A percentile compares a stretch with the other conserved stretches of the same genome.
phyloP scores from a whole-genome alignment of 305 asterid species.

The Fraxinus platypoda region DNA sequence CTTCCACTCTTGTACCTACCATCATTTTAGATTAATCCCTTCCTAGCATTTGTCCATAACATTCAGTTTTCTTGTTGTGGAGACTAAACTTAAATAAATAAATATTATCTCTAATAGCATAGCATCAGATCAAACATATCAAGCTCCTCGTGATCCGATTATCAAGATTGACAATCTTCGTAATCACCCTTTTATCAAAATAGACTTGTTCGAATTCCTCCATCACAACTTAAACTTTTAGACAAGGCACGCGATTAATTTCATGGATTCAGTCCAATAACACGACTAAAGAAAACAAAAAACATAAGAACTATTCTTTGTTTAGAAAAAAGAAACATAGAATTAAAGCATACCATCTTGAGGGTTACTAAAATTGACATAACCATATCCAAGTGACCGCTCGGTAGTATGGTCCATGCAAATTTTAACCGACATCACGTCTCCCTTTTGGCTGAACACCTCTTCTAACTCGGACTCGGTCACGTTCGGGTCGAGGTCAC shows the following conservation, averaged over 20 bases:
- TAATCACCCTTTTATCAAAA: not conserved
- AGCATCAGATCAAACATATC: not conserved
- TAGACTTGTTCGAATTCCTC: not conserved
- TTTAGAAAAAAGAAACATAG: not conserved
- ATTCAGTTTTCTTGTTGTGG: not conserved
- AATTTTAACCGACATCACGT: constrained; percentile 63
- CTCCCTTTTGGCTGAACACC: constrained; percentile 48
- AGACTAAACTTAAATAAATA: not conserved
- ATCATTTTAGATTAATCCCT: not conserved
- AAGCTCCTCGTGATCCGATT: not conserved
- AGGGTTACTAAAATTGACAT: constrained; percentile 54
- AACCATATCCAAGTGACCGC: constrained; percentile 63
- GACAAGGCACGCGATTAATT: not conserved
- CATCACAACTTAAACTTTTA: not conserved
- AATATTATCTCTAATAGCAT: not conserved
- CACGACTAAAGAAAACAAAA: not conserved
- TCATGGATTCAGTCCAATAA: not conserved
- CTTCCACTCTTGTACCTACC: not conserved
- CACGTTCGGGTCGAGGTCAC: constrained; percentile 52
- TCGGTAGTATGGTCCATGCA: constrained; percentile 47
- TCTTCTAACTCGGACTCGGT: constrained; percentile 50
- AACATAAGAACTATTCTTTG: not conserved
- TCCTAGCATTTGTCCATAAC: not conserved
- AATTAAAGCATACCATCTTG: constrained; percentile 44
- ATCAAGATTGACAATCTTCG: not conserved